Evolutionary conservation across 495 filamentous ascomycete genomes (phyloP).

Genomic region (Penicillium ucsense): DNA sequence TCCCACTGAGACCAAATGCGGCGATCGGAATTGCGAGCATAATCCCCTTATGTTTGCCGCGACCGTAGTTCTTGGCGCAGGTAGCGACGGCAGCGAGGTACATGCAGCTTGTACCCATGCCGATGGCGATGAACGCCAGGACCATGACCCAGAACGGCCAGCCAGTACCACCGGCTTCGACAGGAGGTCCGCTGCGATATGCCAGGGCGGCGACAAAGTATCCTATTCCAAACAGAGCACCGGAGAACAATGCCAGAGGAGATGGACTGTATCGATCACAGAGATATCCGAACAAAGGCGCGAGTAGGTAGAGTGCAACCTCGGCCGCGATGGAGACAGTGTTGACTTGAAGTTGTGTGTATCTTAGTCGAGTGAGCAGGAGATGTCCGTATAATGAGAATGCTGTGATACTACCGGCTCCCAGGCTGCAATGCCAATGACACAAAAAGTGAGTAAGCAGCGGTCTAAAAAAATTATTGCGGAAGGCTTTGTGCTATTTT

Average conservation of each 20-base stretch:
- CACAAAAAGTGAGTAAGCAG: constrained; percentile 2
- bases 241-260: constrained; percentile 60
- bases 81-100: constrained; percentile 83
- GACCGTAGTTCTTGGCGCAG: constrained; percentile 93
- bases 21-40: constrained; percentile 88
- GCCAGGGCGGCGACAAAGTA: constrained; percentile 76
- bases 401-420: constrained; percentile 73
- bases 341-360: constrained; percentile 87
- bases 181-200: constrained; percentile 54
- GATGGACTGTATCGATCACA: constrained; percentile 82
- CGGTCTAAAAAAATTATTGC: neutral
- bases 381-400: constrained; percentile 88
- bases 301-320: constrained; percentile 78
- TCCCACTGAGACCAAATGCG: constrained; percentile 80
- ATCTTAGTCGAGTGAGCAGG: constrained; percentile 73
- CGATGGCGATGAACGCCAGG: constrained; percentile 68
- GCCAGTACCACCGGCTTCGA: constrained; percentile 45
- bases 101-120: constrained; percentile 74
- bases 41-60: constrained; percentile 76
- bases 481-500: too few species aligned
- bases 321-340: constrained; percentile 74
- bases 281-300: constrained; percentile 79
- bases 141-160: constrained; percentile 80
- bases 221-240: constrained; percentile 62
- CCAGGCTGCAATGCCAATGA: constrained; percentile 39